Evolutionary conservation across 495 filamentous ascomycete genomes (phyloP).

Genomic region (Thozetella sp.): DNA sequence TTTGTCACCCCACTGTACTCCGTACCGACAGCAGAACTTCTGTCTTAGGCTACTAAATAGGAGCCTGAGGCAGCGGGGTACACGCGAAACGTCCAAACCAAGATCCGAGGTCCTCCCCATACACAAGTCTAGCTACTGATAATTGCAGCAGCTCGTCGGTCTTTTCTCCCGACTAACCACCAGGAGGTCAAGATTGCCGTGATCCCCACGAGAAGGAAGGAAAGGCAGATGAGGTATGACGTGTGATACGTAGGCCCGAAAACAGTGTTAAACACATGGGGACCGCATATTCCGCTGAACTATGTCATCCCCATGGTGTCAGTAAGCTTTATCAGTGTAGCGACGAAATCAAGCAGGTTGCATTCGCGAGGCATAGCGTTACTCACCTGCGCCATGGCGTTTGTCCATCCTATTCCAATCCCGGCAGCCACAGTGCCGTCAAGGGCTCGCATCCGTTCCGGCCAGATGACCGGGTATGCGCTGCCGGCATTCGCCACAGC

Average conservation of each 20-base stretch:
- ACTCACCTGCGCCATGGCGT: slow-evolving; percentile 35
- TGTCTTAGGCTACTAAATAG: too few species aligned
- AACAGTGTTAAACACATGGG: slow-evolving; percentile 38
- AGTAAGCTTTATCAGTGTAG: neutral
- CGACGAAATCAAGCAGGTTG: neutral
- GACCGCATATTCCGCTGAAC: slow-evolving; percentile 44
- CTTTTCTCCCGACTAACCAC: slow-evolving; percentile 31
- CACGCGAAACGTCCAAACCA: too few species aligned
- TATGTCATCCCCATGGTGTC: slow-evolving; percentile 3
- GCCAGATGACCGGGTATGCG: slow-evolving; percentile 47
- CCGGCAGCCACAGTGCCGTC: slow-evolving; percentile 40
- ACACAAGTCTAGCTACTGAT: neutral
- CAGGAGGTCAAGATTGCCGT: slow-evolving; percentile 33
- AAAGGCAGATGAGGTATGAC: slow-evolving; percentile 38
- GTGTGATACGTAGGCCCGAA: slow-evolving; percentile 42
- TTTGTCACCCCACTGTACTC: too few species aligned
- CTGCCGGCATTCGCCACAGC: slow-evolving; percentile 39
- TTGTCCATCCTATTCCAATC: slow-evolving; percentile 43
- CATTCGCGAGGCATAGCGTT: neutral
- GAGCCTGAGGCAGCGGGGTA: too few species aligned
- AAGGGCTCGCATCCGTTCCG: slow-evolving; percentile 43
- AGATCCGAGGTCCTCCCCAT: too few species aligned
- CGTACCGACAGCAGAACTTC: too few species aligned
- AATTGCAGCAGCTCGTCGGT: slow-evolving; percentile 8
- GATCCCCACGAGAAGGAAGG: slow-evolving; percentile 35